Conservation (phyloP, 768 basidiomycete genomes). For the Psilocybe cyanescens region DNA sequence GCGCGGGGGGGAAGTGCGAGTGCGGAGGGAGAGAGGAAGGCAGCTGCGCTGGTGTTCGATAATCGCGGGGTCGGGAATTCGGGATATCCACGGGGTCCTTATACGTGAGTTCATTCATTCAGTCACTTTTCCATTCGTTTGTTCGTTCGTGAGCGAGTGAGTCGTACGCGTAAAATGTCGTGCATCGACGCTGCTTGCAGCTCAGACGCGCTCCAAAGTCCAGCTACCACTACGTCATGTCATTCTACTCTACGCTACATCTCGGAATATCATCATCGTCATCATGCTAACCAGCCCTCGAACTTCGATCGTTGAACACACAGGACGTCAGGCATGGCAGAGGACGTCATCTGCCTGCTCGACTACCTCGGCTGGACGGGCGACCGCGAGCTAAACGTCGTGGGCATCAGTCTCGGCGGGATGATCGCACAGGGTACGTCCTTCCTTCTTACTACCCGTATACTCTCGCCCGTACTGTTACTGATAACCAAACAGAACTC, state of each 20-base stretch:
- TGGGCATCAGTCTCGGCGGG: constrained; percentile 79
- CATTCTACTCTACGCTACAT: too few species aligned
- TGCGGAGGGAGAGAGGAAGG: constrained; percentile 48
- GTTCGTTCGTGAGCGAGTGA: too few species aligned
- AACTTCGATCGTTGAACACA: background rate
- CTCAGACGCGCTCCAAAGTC: too few species aligned
- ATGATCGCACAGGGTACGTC: constrained; percentile 79
- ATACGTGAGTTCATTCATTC: constrained; percentile 54
- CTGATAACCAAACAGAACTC: constrained; percentile 50
- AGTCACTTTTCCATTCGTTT: background rate
- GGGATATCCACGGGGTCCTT: constrained; percentile 71
- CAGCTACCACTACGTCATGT: too few species aligned
- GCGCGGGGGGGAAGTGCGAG: constrained; percentile 7
- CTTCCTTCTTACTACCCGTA: background rate
- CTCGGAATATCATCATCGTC: too few species aligned
- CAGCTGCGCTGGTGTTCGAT: constrained; percentile 69
- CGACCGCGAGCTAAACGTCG: constrained; percentile 64
- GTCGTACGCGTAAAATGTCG: too few species aligned
- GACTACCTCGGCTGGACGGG: constrained; percentile 75
- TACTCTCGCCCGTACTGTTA: too few species aligned
- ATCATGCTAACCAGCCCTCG: too few species aligned
- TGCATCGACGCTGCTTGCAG: too few species aligned
- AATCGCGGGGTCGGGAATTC: constrained; percentile 86
- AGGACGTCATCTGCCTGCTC: constrained; percentile 68
- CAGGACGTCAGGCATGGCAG: constrained; percentile 80